These are phyloP conservation scores for Petunia secreta DNA, from an alignment of 257 asterid genomes.

Conservation along the genomic window DNA sequence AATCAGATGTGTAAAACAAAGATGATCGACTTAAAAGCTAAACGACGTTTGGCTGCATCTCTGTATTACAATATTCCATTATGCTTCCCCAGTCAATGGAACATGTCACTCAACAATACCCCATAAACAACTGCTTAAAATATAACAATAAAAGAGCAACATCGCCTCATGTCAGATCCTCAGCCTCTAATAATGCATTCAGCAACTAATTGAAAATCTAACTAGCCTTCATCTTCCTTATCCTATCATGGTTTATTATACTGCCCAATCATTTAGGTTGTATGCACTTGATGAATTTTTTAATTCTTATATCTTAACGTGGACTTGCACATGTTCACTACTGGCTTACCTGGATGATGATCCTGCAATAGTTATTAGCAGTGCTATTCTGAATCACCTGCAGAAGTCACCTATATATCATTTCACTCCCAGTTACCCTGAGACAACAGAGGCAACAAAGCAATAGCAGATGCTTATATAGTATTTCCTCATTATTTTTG, in stretches of 20 bases:
- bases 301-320: background rate
- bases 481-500: background rate
- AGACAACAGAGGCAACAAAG: slow-evolving; percentile 6
- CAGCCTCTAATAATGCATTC: slow-evolving; percentile 7
- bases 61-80: slow-evolving; percentile 16
- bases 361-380: background rate
- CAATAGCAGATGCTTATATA: background rate
- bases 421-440: background rate
- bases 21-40: background rate
- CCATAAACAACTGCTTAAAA: background rate
- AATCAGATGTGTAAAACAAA: slow-evolving; percentile 6
- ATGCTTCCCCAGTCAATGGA: slow-evolving; percentile 34
- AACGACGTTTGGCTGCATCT: background rate
- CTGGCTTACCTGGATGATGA: slow-evolving; percentile 14
- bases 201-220: slow-evolving; percentile 11
- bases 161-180: background rate
- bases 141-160: background rate
- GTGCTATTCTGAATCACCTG: slow-evolving; percentile 18
- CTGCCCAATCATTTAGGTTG: background rate
- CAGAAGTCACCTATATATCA: background rate
- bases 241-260: background rate
- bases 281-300: background rate
- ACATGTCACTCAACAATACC: slow-evolving; percentile 39
- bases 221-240: background rate
- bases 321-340: slow-evolving; percentile 19